Conservation (phyloP, 257 asterid species). For the Fraxinus pennsylvanica region DNA sequence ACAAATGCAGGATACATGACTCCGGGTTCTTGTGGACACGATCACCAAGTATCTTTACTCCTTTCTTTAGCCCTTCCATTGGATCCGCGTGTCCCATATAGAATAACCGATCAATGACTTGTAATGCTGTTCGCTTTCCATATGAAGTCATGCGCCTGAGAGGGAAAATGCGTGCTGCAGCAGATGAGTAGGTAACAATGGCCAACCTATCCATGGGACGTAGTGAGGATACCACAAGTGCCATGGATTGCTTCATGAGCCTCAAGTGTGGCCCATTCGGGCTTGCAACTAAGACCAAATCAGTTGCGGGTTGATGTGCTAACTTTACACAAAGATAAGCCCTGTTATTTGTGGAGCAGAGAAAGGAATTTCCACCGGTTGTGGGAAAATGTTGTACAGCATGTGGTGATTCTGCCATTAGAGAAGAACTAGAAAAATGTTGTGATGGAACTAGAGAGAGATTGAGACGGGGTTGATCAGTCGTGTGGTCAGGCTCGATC, state of each 20-base stretch:
- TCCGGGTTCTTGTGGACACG: slow-evolving; percentile 69
- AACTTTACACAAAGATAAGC: slow-evolving; percentile 60
- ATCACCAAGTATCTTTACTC: slow-evolving; percentile 68
- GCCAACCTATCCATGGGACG: slow-evolving; percentile 76
- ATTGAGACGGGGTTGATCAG: slow-evolving; percentile 54
- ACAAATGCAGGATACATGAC: slow-evolving; percentile 66
- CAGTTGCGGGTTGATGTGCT: slow-evolving; percentile 71
- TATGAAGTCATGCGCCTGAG: slow-evolving; percentile 79
- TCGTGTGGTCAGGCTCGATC: slow-evolving; percentile 53
- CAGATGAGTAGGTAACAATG: slow-evolving; percentile 74
- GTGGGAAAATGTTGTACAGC: slow-evolving; percentile 26
- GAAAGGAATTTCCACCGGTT: slow-evolving; percentile 25
- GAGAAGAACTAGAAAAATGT: slow-evolving; percentile 42
- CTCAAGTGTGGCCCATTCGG: slow-evolving; percentile 85
- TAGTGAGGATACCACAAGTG: slow-evolving; percentile 67
- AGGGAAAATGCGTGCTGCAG: slow-evolving; percentile 81
- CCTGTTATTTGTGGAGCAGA: slow-evolving; percentile 36
- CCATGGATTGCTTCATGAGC: slow-evolving; percentile 92
- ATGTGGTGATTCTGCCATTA: slow-evolving; percentile 36
- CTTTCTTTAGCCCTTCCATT: slow-evolving; percentile 77
- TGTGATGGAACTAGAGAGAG: slow-evolving; percentile 48
- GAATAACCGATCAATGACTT: slow-evolving; percentile 73
- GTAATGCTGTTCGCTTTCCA: slow-evolving; percentile 72
- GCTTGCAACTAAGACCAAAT: slow-evolving; percentile 76
- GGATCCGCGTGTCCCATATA: slow-evolving; percentile 82